Conservation (phyloP, 305 asterid species). For the Fraxinus paxiana region DNA sequence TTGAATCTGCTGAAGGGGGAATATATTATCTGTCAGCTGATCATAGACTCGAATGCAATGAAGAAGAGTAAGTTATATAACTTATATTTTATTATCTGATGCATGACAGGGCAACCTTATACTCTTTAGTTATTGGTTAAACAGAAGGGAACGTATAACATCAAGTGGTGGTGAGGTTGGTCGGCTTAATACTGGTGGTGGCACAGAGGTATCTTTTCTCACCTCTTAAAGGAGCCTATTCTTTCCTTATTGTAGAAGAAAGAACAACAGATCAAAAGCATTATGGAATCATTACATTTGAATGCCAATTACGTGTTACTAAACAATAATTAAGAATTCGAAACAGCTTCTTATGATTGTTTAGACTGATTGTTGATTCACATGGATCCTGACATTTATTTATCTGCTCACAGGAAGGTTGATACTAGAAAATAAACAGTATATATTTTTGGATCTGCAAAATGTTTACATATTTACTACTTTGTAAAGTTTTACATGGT, state of each 20-base stretch:
- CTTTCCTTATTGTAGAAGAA: not conserved
- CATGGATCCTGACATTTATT: not conserved
- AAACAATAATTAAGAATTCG: not conserved
- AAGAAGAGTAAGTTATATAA: constrained; percentile 73
- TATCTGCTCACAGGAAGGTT: not conserved
- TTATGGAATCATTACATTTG: not conserved
- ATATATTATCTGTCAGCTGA: constrained; percentile 92
- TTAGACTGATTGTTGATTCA: not conserved
- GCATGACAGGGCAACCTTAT: constrained; percentile 7
- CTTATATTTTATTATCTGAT: constrained; percentile 25
- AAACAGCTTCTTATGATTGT: not conserved
- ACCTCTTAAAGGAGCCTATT: constrained; percentile 6
- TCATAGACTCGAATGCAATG: constrained; percentile 92
- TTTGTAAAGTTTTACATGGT: not conserved
- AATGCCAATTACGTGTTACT: not conserved
- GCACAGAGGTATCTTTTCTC: constrained; percentile 68
- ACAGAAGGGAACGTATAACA: constrained; percentile 91
- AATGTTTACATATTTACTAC: not conserved
- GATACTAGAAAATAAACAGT: not conserved
- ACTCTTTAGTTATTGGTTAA: constrained; percentile 25
- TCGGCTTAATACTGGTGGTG: constrained; percentile 92
- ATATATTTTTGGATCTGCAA: not conserved
- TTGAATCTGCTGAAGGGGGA: constrained; percentile 88
- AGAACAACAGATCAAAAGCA: not conserved
- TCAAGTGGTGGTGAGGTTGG: constrained; percentile 99